Evolutionary conservation across 2,329 filamentous ascomycete species (phyloP).

Genomic region (Trichophyton simii): DNA sequence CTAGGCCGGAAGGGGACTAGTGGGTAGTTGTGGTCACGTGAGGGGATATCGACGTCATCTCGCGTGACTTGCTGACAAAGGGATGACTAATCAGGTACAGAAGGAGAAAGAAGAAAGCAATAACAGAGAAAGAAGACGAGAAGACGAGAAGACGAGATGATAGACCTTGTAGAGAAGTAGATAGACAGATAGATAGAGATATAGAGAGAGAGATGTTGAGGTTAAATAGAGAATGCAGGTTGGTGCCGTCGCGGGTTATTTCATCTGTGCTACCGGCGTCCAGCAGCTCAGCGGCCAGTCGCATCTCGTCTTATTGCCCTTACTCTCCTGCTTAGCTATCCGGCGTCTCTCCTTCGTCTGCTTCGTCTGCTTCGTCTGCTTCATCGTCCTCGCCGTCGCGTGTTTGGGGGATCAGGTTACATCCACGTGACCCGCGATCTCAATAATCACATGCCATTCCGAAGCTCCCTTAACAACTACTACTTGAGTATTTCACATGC

Average conservation of each 20-base stretch:
- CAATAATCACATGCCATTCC: too few relatives aligned
- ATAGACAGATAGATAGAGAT: not conserved
- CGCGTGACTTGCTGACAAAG: not conserved
- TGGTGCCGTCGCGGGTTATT: not conserved
- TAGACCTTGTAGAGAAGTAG: too few relatives aligned
- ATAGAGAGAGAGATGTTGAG: too few relatives aligned
- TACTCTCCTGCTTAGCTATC: not conserved
- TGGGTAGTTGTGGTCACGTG: not conserved
- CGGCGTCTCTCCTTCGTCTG: not conserved
- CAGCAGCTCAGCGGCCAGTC: not conserved
- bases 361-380: not conserved
- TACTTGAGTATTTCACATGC: not conserved
- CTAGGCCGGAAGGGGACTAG: not conserved
- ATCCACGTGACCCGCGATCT: too few relatives aligned
- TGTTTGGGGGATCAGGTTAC: too few relatives aligned
- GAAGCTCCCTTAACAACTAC: too few relatives aligned
- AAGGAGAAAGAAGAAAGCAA: too few relatives aligned
- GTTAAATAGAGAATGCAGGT: not conserved
- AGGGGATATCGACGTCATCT: not conserved
- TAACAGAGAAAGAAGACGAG: too few relatives aligned
- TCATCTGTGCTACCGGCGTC: not conserved
- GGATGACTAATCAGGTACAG: not conserved
- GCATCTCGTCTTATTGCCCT: not conserved
- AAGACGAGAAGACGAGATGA: too few relatives aligned
- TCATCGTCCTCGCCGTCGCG: too few relatives aligned